phyloP scores from a whole-genome alignment of 768 basidiomycete genomes.

The Termitomyces eurrhizus region DNA sequence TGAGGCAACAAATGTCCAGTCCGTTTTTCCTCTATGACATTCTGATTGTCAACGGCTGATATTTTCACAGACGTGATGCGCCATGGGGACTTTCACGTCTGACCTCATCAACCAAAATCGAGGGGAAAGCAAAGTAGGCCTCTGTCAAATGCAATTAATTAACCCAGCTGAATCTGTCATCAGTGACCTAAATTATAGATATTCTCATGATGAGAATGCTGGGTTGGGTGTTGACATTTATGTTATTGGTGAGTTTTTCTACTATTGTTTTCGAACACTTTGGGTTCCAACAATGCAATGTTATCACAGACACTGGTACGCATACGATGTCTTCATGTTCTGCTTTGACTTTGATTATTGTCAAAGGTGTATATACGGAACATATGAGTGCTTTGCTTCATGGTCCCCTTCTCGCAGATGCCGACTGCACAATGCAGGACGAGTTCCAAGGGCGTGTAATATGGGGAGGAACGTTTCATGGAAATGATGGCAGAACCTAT shows the following conservation, averaged over 20 bases:
- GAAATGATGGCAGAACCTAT: not conserved
- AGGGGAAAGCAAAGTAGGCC: not conserved
- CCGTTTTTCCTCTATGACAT: not conserved
- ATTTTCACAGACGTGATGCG: not conserved
- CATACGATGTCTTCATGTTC: not conserved
- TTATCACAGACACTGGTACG: not conserved
- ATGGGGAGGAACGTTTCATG: not conserved
- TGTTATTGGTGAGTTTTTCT: not conserved
- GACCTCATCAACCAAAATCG: not conserved
- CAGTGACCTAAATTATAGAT: not conserved
- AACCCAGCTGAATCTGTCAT: too few relatives aligned
- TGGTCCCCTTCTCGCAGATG: too few relatives aligned
- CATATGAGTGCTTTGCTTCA: not conserved
- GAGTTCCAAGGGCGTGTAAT: not conserved
- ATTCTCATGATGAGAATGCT: not conserved
- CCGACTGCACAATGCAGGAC: not conserved
- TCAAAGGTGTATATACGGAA: not conserved
- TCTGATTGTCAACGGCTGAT: not conserved
- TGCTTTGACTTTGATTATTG: not conserved
- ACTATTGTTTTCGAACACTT: not conserved
- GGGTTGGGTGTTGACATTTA: not conserved
- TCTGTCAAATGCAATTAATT: too few relatives aligned
- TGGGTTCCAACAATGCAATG: not conserved
- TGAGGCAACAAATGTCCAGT: not conserved
- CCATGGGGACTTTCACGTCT: not conserved